Evolutionary conservation across 345 rosid species (phyloP).

Genomic region (Turnera subulata): DNA sequence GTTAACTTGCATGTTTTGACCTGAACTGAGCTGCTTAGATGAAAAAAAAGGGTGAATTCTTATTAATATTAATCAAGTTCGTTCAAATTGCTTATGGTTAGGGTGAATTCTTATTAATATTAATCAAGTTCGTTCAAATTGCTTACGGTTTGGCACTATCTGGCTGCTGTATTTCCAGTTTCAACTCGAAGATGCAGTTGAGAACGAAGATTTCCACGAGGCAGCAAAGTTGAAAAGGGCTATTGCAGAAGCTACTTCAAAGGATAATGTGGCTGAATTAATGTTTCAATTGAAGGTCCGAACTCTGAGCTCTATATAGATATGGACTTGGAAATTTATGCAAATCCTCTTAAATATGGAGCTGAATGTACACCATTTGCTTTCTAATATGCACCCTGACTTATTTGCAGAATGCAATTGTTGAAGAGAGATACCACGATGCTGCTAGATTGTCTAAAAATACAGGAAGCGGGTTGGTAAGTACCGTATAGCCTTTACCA

Average conservation of each 20-base stretch:
- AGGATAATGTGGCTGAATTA: conserved; percentile 71
- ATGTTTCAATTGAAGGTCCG: conserved; percentile 76
- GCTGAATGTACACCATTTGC: conserved; percentile 5
- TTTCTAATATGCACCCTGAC: conserved; percentile 15
- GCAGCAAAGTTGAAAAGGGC: conserved; percentile 76
- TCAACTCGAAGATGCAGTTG: conserved; percentile 89
- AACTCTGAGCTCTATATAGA: conserved; percentile 2
- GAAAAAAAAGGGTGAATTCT: no score
- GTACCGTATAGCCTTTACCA: conserved; percentile 1
- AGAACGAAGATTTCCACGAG: conserved; percentile 82
- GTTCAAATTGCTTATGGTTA: no score
- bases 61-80: no score
- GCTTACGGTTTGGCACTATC: background rate
- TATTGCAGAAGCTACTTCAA: conserved; percentile 60
- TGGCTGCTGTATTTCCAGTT: conserved; percentile 38
- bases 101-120: no score
- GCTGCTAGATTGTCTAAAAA: conserved; percentile 69
- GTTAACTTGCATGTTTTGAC: no score
- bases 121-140: no score
- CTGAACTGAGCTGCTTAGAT: no score
- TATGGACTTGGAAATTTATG: background rate
- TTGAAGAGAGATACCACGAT: conserved; percentile 82
- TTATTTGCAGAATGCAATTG: conserved; percentile 57
- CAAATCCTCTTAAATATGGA: background rate
- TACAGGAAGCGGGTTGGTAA: conserved; percentile 93